These are phyloP conservation scores for Neurospora pannonica DNA, from an alignment of 495 filamentous ascomycete genomes.

Conservation along the genomic window DNA sequence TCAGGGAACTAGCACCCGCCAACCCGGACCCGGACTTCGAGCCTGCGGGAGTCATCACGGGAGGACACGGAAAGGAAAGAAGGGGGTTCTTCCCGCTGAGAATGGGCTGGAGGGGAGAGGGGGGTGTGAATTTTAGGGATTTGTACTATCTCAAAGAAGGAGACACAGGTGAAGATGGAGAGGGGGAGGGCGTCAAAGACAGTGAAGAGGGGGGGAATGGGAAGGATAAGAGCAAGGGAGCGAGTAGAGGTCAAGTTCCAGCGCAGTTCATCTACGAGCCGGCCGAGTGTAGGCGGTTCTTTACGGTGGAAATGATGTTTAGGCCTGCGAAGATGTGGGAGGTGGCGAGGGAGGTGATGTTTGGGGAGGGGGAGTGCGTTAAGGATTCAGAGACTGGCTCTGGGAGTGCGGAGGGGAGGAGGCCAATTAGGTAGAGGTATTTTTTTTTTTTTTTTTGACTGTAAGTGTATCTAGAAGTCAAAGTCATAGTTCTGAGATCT, in stretches of 20 bases:
- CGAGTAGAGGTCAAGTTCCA: background rate
- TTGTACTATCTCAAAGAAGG: background rate
- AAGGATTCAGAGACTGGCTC: no score
- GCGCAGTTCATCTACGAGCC: background rate
- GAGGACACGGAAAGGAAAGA: no score
- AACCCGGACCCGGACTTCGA: no score
- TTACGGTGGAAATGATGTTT: background rate
- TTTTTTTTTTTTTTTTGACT: no score
- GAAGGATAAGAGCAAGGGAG: background rate
- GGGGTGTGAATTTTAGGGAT: slow-evolving; percentile 1
- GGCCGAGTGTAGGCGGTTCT: background rate
- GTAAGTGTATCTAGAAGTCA: no score
- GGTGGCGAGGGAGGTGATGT: background rate
- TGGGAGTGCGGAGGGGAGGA: no score
- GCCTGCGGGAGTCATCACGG: no score
- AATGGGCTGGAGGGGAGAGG: background rate
- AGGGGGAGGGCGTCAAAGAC: no score
- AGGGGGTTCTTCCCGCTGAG: background rate
- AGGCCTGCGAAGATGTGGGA: background rate
- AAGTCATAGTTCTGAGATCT: no score
- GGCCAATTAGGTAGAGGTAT: no score
- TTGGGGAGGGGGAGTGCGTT: slow-evolving; percentile 7
- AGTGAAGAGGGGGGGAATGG: background rate
- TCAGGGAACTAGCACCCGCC: background rate
- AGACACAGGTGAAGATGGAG: background rate